Evolutionary conservation across 2,329 filamentous ascomycete genomes (phyloP).

Genomic region (Alternaria ventricosa): DNA sequence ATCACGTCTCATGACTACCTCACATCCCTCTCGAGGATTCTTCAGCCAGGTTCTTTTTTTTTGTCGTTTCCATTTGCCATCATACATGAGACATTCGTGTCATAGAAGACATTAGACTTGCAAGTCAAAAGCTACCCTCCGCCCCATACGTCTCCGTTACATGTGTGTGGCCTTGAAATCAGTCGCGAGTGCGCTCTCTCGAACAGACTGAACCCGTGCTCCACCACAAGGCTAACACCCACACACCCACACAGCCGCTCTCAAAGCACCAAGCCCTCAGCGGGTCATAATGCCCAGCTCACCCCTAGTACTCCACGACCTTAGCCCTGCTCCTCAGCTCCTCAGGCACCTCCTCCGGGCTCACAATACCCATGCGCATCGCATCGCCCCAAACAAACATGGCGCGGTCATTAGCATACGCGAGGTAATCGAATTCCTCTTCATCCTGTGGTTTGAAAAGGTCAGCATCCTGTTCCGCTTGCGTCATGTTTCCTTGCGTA

Average conservation of each 20-base stretch:
- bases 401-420: slow-evolving; percentile 87
- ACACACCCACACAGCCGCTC: background rate
- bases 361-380: slow-evolving; percentile 75
- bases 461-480: slow-evolving; percentile 36
- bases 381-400: slow-evolving; percentile 96
- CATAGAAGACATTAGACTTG: too few species aligned
- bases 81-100: background rate
- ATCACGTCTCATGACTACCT: background rate
- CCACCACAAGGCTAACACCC: too few species aligned
- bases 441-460: slow-evolving; percentile 61
- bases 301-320: slow-evolving; percentile 61
- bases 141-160: background rate
- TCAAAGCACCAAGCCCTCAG: background rate
- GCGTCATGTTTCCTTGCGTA: slow-evolving; percentile 23
- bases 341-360: slow-evolving; percentile 75
- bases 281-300: too few species aligned
- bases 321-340: slow-evolving; percentile 71
- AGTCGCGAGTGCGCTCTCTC: background rate
- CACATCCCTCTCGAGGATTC: accelerated
- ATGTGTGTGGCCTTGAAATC: background rate
- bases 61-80: background rate
- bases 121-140: background rate
- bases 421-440: slow-evolving; percentile 88
- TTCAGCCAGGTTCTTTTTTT: background rate
- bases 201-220: background rate